Evolutionary conservation across 768 basidiomycete genomes (phyloP).

Genomic region (Tulasnella sp.): DNA sequence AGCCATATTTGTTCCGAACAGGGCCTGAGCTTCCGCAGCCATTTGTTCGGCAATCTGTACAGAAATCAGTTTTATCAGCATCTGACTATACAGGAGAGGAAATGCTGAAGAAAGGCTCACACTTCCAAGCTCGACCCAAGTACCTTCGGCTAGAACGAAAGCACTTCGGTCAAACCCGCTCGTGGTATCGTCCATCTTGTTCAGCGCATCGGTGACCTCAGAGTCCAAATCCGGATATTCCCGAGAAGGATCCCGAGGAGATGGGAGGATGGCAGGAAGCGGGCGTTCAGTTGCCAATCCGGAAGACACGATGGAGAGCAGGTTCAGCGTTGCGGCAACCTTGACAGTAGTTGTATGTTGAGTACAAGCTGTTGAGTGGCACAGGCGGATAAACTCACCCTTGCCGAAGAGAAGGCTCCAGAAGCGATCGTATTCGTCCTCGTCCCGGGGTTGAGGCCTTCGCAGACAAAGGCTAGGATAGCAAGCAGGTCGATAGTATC

Average conservation of each 20-base stretch:
- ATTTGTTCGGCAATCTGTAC: constrained; percentile 7
- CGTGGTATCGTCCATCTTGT: background rate
- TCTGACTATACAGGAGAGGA: background rate
- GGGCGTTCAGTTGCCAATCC: background rate
- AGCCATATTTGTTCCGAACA: constrained; percentile 4
- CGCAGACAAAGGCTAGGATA: constrained; percentile 3
- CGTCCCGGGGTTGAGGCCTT: background rate
- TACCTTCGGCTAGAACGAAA: constrained; percentile 6
- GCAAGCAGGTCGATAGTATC: constrained; percentile 4
- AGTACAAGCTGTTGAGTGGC: background rate
- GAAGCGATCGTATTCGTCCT: background rate
- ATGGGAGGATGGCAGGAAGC: background rate
- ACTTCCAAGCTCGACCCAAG: background rate
- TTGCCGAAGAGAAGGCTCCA: background rate
- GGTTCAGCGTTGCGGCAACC: constrained; percentile 1
- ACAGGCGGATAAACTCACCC: background rate
- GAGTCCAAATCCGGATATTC: background rate
- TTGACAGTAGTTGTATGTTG: background rate
- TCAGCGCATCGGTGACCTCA: background rate
- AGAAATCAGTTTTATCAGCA: background rate
- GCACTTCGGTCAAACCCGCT: background rate
- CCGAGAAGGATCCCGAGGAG: background rate
- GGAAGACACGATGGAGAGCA: constrained; percentile 2
- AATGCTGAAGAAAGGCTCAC: background rate
- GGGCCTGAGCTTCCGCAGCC: constrained; percentile 1